These are phyloP conservation scores for Hyphopichia pseudoburtonii DNA, from an alignment of 1,139 yeast species.

Conservation along the genomic window DNA sequence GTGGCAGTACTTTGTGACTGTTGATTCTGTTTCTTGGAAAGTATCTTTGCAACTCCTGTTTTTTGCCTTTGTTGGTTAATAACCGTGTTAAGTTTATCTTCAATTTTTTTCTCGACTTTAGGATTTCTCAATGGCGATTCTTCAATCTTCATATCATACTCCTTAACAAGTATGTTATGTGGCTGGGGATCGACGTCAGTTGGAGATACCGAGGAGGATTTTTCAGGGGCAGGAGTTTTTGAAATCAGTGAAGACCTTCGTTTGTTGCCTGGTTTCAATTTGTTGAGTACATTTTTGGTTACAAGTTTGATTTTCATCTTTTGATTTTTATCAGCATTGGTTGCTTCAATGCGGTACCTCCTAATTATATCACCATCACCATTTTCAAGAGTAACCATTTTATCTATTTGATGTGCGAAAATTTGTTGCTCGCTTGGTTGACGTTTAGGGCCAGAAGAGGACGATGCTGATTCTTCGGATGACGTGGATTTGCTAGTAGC, in stretches of 20 bases:
- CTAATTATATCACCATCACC: neutral
- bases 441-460: too few species aligned
- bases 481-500: neutral
- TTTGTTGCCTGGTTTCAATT: too few species aligned
- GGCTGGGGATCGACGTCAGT: neutral
- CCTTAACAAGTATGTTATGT: neutral
- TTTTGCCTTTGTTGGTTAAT: neutral
- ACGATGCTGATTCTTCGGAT: too few species aligned
- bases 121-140: neutral
- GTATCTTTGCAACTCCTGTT: neutral
- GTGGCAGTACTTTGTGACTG: too few species aligned
- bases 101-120: slow-evolving; percentile 1
- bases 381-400: neutral
- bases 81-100: neutral
- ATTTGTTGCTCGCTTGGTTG: neutral
- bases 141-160: neutral
- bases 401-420: neutral
- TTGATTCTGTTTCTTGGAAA: neutral
- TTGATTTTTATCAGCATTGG: neutral
- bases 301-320: neutral
- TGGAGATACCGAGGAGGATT: neutral
- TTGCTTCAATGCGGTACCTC: neutral
- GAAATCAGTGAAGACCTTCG: too few species aligned
- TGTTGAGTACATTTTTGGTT: too few species aligned
- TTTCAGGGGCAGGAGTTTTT: neutral